phyloP scores from a whole-genome alignment of 805 yeast species.

The Phaffomyces opuntiae region DNA sequence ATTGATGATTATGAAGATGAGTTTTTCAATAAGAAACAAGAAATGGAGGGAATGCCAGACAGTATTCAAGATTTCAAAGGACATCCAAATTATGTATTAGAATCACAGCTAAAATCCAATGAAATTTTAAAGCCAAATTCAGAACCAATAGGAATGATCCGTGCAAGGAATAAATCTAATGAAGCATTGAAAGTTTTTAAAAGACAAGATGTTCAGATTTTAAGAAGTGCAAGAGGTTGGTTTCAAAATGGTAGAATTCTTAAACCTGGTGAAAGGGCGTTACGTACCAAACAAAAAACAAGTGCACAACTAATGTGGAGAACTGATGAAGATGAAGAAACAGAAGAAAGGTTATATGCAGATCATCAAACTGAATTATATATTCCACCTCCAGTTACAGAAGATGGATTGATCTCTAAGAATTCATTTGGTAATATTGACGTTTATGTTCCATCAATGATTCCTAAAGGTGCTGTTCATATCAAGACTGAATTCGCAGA shows the following conservation, averaged over 20 bases:
- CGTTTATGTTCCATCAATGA: constrained; percentile 68
- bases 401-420: constrained; percentile 61
- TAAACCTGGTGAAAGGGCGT: constrained; percentile 62
- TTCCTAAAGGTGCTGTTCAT: constrained; percentile 72
- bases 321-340: constrained; percentile 32
- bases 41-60: constrained; percentile 82
- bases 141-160: constrained; percentile 66
- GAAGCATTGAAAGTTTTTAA: constrained; percentile 57
- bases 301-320: constrained; percentile 16
- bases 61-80: constrained; percentile 74
- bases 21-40: constrained; percentile 54
- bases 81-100: constrained; percentile 83
- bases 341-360: constrained; percentile 63
- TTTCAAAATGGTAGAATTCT: constrained; percentile 71
- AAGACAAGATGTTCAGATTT: constrained; percentile 52
- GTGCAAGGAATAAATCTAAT: constrained; percentile 33
- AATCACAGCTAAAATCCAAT: constrained; percentile 61
- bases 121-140: constrained; percentile 61
- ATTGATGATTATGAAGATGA: constrained; percentile 44
- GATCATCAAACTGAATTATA: constrained; percentile 70
- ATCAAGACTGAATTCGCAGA: constrained; percentile 48
- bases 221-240: constrained; percentile 82
- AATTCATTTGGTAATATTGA: constrained; percentile 84
- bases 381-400: constrained; percentile 47
- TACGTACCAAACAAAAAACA: constrained; percentile 37